Evolutionary conservation across 768 basidiomycete species (phyloP), one percentile per base, ranked within the genome.

Genomic region (Ramaria sp.): DNA sequence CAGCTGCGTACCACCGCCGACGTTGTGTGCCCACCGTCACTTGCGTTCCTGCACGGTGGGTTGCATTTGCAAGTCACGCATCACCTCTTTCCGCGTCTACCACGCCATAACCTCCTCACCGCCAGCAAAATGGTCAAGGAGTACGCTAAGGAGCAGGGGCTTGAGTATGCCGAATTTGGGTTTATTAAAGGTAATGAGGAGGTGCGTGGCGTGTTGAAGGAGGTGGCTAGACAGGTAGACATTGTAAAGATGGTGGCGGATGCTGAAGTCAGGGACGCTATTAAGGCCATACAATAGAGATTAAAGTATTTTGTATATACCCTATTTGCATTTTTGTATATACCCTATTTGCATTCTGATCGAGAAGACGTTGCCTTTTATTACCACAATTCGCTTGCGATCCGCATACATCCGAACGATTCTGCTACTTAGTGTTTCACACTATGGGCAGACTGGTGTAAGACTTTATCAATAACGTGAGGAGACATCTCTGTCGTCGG

Each of bases 1-100:
- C 96, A 99, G 67, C 72, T 99, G 62, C 86, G 96, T 47, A 99
- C 96, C n/a, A 98, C 96, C 0, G 86, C 89, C 43, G 96, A 99
- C 67, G 91, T 99, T 39, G 79, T 88, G 57, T 98, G 96, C 69
- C 79, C 82, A 2, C 75, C 83, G 1, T 79, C 81, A 30, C 76
- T 97, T 61, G 88, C 78, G 50, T 97, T 93, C 64, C 69, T 99
- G 32, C 96, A 99, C 63, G 96, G 96, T 10, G 96, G 96, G n/a
- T 78, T 99, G 18, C 91, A 99, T 61, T 81, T 98, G 12, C 96
- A 99, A 68, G 90, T 97, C 41, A 92, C 95, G 1, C 96, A 99
- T 62, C 94, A 97, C 67, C 77, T 98, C 56, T 97, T 97, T 73
- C 96, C 96, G 18, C 83, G 96, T 10, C 74, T 97, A 1, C 96